Evolutionary conservation across 768 basidiomycete genomes (phyloP).

Genomic region (Boletellus sp.): DNA sequence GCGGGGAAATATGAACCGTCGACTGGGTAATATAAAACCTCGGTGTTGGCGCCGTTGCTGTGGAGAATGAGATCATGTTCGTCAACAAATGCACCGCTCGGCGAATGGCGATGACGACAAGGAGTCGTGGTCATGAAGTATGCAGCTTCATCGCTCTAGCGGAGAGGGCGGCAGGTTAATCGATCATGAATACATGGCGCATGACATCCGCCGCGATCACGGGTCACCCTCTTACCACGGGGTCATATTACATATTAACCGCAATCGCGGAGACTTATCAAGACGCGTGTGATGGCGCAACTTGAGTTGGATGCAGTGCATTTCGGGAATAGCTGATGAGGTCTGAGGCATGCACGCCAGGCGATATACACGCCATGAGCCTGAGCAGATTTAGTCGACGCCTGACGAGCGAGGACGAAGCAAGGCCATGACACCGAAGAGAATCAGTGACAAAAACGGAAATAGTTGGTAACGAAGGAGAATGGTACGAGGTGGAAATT

Average conservation of each 20-base stretch:
- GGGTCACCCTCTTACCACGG: conserved; percentile 20
- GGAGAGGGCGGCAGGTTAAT: conserved; percentile 20
- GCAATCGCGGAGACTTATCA: conserved; percentile 20
- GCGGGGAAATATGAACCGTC: conserved; percentile 16
- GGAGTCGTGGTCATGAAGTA: conserved; percentile 19
- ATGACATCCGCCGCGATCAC: conserved; percentile 22
- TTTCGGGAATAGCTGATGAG: conserved; percentile 11
- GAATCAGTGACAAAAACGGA: conserved; percentile 1
- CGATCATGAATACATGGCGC: conserved; percentile 16
- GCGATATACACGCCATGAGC: conserved; percentile 22
- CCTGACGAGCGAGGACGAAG: conserved; percentile 19
- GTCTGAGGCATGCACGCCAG: conserved; percentile 22
- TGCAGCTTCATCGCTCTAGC: conserved; percentile 21
- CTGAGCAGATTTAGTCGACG: conserved; percentile 15
- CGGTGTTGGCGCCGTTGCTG: conserved; percentile 14
- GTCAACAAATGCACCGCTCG: conserved; percentile 19
- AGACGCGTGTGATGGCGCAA: conserved; percentile 23
- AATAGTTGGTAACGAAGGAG: conserved; percentile 8
- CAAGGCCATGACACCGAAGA: conserved; percentile 17
- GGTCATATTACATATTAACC: conserved; percentile 27
- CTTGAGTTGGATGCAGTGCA: conserved; percentile 14
- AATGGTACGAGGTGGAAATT: conserved; percentile 5
- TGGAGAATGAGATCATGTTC: conserved; percentile 17
- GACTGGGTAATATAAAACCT: conserved; percentile 18
- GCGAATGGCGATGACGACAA: conserved; percentile 24